Conservation (phyloP, 2,329 filamentous ascomycete species). For the Penicillium sp. region DNA sequence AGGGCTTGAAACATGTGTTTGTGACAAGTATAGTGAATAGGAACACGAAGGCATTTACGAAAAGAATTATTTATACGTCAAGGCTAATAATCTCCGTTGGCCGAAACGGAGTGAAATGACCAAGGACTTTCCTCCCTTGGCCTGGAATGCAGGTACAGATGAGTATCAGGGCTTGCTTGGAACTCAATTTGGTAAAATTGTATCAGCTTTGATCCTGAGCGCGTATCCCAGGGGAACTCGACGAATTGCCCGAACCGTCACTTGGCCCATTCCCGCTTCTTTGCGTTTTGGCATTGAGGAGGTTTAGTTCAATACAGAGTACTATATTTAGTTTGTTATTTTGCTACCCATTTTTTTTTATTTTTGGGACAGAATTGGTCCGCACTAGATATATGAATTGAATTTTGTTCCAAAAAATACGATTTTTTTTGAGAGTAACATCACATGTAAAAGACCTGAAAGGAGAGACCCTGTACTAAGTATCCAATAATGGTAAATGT, state of each 20-base stretch:
- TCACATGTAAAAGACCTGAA: not conserved
- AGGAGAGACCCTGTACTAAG: not conserved
- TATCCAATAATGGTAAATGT: not conserved
- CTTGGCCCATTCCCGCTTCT: not conserved
- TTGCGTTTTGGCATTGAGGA: not conserved
- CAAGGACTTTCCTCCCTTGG: not conserved
- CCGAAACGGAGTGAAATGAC: not conserved
- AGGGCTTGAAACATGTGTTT: not conserved
- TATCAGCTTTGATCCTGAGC: not conserved
- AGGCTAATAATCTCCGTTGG: not conserved
- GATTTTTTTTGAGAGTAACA: not conserved
- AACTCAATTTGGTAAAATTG: not conserved
- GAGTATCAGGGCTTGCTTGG: not conserved
- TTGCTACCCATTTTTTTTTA: slow-evolving; percentile 13
- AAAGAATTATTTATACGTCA: not conserved
- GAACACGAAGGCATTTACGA: not conserved
- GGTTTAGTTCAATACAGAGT: not conserved
- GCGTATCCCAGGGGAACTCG: not conserved
- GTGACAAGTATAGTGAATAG: not conserved
- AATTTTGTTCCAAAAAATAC: slow-evolving; percentile 5
- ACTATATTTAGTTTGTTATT: not conserved
- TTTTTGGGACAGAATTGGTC: too few species aligned
- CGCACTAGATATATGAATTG: too few species aligned
- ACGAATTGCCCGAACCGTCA: not conserved
- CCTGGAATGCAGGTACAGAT: not conserved